Conservation (phyloP, 441 rosid genomes). For the Populus hybrid region DNA sequence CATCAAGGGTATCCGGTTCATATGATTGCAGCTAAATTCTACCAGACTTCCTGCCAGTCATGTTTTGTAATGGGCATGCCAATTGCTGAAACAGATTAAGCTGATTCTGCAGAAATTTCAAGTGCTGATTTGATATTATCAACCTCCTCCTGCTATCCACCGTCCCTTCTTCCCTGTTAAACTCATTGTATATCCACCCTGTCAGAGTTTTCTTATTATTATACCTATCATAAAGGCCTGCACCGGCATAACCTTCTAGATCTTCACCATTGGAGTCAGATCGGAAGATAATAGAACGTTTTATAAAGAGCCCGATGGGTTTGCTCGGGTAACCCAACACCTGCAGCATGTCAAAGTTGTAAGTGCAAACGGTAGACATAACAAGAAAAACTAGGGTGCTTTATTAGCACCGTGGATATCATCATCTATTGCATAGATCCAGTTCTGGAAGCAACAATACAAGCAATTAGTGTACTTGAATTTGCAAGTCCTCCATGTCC, state of each 20-base stretch:
- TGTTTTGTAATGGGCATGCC: too few species aligned
- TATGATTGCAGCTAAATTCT: neutral
- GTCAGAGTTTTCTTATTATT: neutral
- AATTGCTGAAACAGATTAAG: neutral
- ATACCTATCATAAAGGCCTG: slow-evolving; percentile 99
- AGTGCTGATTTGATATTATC: neutral
- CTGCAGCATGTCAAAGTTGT: slow-evolving; percentile 37
- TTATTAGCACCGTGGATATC: neutral
- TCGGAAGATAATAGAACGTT: slow-evolving; percentile 83
- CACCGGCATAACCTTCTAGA: slow-evolving; percentile 99
- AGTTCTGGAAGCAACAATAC: neutral
- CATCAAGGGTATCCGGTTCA: slow-evolving; percentile 82
- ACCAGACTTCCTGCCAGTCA: neutral
- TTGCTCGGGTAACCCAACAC: slow-evolving; percentile 96
- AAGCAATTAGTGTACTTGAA: neutral
- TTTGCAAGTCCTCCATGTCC: neutral
- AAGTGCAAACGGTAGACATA: neutral
- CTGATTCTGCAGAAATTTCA: too few species aligned
- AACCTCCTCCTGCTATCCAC: slow-evolving; percentile 40
- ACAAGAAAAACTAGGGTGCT: neutral
- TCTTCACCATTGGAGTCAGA: slow-evolving; percentile 99
- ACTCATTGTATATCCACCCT: neutral
- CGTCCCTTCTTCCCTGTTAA: neutral
- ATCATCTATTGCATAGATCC: neutral
- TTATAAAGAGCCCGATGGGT: slow-evolving; percentile 85